Evolutionary conservation across 495 filamentous ascomycete species (phyloP).

Genomic region (Hapsidospora chrysogenum): DNA sequence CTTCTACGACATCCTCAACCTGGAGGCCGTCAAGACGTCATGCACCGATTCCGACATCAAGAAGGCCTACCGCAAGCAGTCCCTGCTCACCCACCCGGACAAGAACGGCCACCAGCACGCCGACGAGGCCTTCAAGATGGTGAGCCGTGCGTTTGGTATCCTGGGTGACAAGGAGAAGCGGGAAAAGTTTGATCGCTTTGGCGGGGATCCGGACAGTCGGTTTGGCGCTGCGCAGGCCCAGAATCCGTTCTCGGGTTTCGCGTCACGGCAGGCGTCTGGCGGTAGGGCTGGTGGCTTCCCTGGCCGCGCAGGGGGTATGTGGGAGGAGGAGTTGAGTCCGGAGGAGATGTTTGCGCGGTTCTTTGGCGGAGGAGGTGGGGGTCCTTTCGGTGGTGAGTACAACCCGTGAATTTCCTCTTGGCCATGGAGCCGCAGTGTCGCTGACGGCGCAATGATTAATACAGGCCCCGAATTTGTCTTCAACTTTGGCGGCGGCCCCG

Average conservation of each 20-base stretch:
- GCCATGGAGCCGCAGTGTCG: background rate
- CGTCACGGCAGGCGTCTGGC: slow-evolving; percentile 23
- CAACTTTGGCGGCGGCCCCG: slow-evolving; percentile 71
- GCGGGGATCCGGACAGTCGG: slow-evolving; percentile 79
- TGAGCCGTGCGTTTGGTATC: slow-evolving; percentile 82
- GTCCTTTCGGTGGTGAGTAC: slow-evolving; percentile 4
- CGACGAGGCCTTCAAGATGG: slow-evolving; percentile 98
- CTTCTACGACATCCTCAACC: slow-evolving; percentile 77
- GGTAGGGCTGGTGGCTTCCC: slow-evolving; percentile 16
- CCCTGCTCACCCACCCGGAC: slow-evolving; percentile 83
- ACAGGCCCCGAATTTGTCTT: slow-evolving; percentile 78
- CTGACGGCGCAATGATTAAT: slow-evolving; percentile 33
- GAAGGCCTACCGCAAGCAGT: slow-evolving; percentile 84
- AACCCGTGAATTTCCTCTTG: background rate
- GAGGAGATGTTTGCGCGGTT: slow-evolving; percentile 95
- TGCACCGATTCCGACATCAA: slow-evolving; percentile 74
- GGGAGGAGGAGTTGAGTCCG: slow-evolving; percentile 83
- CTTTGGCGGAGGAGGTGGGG: slow-evolving; percentile 64
- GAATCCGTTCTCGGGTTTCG: slow-evolving; percentile 64
- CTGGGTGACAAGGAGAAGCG: slow-evolving; percentile 89
- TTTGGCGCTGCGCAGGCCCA: slow-evolving; percentile 45
- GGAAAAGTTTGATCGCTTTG: slow-evolving; percentile 68
- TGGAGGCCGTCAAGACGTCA: slow-evolving; percentile 39
- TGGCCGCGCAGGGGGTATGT: slow-evolving; percentile 44
- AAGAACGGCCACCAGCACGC: slow-evolving; percentile 96